These are phyloP conservation scores for Euphorbia celastroides DNA, from an alignment of 441 rosid species.

Conservation along the genomic window DNA sequence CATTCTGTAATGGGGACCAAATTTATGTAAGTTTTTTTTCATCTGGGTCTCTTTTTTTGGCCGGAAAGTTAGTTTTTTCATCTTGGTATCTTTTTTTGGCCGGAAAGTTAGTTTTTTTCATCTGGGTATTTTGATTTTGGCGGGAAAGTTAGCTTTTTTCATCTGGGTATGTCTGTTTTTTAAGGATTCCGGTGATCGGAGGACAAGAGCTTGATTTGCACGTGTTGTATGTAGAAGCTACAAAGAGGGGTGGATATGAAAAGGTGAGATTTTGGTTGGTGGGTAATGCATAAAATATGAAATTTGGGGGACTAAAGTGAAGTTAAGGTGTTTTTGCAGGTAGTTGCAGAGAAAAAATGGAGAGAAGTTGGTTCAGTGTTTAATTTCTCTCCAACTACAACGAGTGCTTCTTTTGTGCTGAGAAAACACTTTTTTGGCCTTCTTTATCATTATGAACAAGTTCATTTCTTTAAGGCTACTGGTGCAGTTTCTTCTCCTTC, in stretches of 20 bases:
- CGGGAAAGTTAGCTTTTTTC: too few species aligned
- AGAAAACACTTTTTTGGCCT: conserved; percentile 80
- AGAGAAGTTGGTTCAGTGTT: conserved; percentile 94
- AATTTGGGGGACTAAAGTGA: background rate
- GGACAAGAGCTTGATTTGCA: conserved; percentile 95
- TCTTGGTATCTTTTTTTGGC: background rate
- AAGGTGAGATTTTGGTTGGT: conserved; percentile 42
- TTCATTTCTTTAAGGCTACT: conserved; percentile 62
- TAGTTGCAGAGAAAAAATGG: conserved; percentile 95
- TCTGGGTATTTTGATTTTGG: background rate
- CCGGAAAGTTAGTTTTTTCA: too few species aligned
- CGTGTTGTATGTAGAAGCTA: conserved; percentile 80
- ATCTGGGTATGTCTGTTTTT: background rate
- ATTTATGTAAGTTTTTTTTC: conserved; percentile 54
- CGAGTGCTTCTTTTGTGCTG: conserved; percentile 93
- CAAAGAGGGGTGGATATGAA: conserved; percentile 85
- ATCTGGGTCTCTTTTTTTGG: background rate
- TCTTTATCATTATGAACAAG: conserved; percentile 89
- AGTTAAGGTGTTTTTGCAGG: conserved; percentile 30
- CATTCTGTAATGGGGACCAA: conserved; percentile 76
- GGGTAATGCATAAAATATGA: background rate
- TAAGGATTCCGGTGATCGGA: conserved; percentile 98
- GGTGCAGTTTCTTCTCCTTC: conserved; percentile 57
- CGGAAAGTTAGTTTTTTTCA: conserved; percentile 35
- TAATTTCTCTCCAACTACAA: conserved; percentile 81